Base-by-base conservation (phyloP, 2,329 filamentous ascomycete species). In the Trichophyton benhamiae region DNA sequence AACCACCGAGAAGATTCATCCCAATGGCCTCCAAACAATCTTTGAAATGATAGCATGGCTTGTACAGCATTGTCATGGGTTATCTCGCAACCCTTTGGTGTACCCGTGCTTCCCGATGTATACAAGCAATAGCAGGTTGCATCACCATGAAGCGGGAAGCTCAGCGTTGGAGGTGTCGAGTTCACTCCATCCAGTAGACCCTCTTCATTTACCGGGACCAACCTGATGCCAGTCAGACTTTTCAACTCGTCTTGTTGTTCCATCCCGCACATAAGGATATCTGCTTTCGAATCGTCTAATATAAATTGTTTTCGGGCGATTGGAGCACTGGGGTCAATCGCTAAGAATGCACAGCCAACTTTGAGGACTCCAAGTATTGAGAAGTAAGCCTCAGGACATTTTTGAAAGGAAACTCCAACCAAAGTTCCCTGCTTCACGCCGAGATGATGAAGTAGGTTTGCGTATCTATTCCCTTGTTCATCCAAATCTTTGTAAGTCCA, bases 61-160 rank as follows among this genome's bases (percentile, higher is more conserved):
- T 96, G 91, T 0, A 95, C 87, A 0, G 88, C 84, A 71, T 95
- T 96, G 59, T 90, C 85, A 68, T 96, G 91, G 0, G 88, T 95
- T 55, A 96, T 85, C 62, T 94, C 84, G 66, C 91, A 96, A 1
- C 90, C 90, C 67, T 95, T 95, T 0, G 91, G 90, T 0, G 84
- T 88, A 2, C 90, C 90, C 0, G 90, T 95, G 0, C 90, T 95
- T 2, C 90, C 89, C 2, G 88, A 92, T 0, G 90, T 95, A 71
- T 95, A 95, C 0, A 95, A 78, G 62, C 89, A 92, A 70, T 95
- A 95, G 66, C 87, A 90, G 0, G 84, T 83, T 65, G 86, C 82
- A 22, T 81, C 76, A 3, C 82, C 72, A 1, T 71, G 63, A 41
- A 78, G 69, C n/a, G 66, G 38, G 13, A 71, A 70, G n/a, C 62